A percentile compares a stretch with the other conserved stretches of the same genome.
These are phyloP conservation scores for Rhynchospora breviuscula DNA, from an alignment of 176 grass and related monocot species.

Conservation along the genomic window DNA sequence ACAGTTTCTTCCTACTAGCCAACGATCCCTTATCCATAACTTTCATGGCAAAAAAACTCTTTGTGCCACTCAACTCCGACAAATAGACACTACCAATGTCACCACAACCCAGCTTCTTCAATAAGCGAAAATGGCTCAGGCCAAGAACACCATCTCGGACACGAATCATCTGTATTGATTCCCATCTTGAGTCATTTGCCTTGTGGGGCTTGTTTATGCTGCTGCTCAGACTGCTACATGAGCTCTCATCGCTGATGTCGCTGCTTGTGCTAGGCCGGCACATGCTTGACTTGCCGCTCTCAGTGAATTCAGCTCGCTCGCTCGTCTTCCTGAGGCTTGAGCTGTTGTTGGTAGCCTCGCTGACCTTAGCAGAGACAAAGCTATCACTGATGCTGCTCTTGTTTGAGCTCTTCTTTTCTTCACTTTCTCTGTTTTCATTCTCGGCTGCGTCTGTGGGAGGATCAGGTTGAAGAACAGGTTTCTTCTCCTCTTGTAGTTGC, in stretches of 20 bases:
- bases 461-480: slow-evolving; percentile 16
- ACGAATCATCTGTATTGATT: slow-evolving; percentile 61
- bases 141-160: slow-evolving; percentile 57
- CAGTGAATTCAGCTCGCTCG: slow-evolving; percentile 46
- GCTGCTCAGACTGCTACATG: slow-evolving; percentile 73
- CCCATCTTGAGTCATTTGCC: slow-evolving; percentile 81
- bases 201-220: slow-evolving; percentile 76
- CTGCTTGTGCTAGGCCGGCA: slow-evolving; percentile 59
- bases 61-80: slow-evolving; percentile 71
- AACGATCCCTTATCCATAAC: slow-evolving; percentile 86
- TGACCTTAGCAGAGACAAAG: slow-evolving; percentile 79
- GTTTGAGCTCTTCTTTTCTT: slow-evolving; percentile 63
- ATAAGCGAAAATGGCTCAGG: slow-evolving; percentile 69
- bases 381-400: slow-evolving; percentile 72
- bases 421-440: slow-evolving; percentile 42
- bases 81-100: slow-evolving; percentile 87
- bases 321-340: slow-evolving; percentile 61
- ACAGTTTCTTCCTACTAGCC: slow-evolving; percentile 80
- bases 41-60: slow-evolving; percentile 89
- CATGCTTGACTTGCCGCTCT: slow-evolving; percentile 91
- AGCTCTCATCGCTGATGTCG: slow-evolving; percentile 70
- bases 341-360: slow-evolving; percentile 75
- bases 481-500: slow-evolving; percentile 27
- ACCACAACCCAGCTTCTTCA: slow-evolving; percentile 71
- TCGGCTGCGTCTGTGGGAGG: slow-evolving; percentile 43